phyloP scores from a whole-genome alignment of 257 asterid species.

The Gentiana macrophylla region DNA sequence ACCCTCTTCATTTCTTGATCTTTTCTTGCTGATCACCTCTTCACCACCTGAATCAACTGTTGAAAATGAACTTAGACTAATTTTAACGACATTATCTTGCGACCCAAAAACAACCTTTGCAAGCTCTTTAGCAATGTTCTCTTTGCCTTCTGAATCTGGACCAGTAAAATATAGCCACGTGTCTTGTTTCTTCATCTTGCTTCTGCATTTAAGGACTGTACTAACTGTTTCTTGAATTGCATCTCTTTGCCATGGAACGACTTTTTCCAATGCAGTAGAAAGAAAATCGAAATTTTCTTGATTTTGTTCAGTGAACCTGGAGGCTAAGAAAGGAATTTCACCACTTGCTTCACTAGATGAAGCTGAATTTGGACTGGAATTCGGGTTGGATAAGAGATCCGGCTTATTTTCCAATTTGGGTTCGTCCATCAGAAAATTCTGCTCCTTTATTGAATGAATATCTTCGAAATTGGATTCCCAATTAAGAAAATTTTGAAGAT shows the following conservation, averaged over 20 bases:
- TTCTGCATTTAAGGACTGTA: conserved; percentile 51
- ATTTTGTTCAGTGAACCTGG: conserved; percentile 27
- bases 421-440: conserved; percentile 27
- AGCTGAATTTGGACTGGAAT: conserved; percentile 93
- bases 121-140: conserved; percentile 52
- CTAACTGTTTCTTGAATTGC: conserved; percentile 33
- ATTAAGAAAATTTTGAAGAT: conserved; percentile 24
- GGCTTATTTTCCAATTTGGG: conserved; percentile 35
- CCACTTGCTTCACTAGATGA: conserved; percentile 90
- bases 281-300: conserved; percentile 32
- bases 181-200: conserved; percentile 34
- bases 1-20: conserved; percentile 54
- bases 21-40: conserved; percentile 45
- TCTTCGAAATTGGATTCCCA: conserved; percentile 41
- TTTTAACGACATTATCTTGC: conserved; percentile 25
- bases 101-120: conserved; percentile 52
- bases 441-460: conserved; percentile 23
- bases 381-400: conserved; percentile 79
- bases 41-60: conserved; percentile 21
- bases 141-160: conserved; percentile 50
- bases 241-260: conserved; percentile 55
- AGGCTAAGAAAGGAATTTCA: conserved; percentile 18
- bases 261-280: conserved; percentile 42
- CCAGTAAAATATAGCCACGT: conserved; percentile 68
- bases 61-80: conserved; percentile 43